Base-by-base conservation (phyloP, 208 protist genomes). In the Crithidia fasciculata region DNA sequence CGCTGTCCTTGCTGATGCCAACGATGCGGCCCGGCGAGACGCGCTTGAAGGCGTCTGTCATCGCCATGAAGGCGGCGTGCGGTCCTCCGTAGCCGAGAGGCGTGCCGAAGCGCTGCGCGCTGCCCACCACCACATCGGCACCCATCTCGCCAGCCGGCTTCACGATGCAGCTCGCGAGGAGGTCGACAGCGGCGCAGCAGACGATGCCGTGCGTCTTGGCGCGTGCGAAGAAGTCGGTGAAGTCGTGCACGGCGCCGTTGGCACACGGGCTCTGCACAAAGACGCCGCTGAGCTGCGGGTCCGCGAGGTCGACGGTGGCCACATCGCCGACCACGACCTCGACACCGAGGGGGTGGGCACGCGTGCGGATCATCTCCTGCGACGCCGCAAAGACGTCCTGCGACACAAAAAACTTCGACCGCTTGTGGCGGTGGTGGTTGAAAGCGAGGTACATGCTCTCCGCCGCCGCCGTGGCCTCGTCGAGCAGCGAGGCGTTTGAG, bases 51-150 rank as follows among this genome's bases (percentile, higher is more conserved):
- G 92, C 74, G 53, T 98, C 95, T 40, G 74, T 83, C 50, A 85
- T 89, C 3, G 98, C 89, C 64, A 99, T 92, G 86, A 99, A 99
- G 28, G 95, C 98, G n/a, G 98, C 98, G 80, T 99, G 98, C 59
- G 99, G 99, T 18, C 99, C 99, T 41, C 98, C 98, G 83, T 94
- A 99, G 55, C 94, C 93, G 10, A 97, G 78, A 39, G 95, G 96
- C 52, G 94, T 91, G 72, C 98, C 98, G 77, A 99, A 99, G 65
- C 98, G 89, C 87, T 99, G 98, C 19, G 90, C 81, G 19, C 81
- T 93, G 64, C 98, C 98, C 9, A 99, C 65, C 39, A 90, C 95
- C 49, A 99, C 90, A 85, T 99, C 98, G 10, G 95, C 96, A 39
- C 97, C 98, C 84, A 98, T 97, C 73, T 98, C 95, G 50, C 95